phyloP scores from a whole-genome alignment of 768 basidiomycete species.

The Mycena capillaripes region DNA sequence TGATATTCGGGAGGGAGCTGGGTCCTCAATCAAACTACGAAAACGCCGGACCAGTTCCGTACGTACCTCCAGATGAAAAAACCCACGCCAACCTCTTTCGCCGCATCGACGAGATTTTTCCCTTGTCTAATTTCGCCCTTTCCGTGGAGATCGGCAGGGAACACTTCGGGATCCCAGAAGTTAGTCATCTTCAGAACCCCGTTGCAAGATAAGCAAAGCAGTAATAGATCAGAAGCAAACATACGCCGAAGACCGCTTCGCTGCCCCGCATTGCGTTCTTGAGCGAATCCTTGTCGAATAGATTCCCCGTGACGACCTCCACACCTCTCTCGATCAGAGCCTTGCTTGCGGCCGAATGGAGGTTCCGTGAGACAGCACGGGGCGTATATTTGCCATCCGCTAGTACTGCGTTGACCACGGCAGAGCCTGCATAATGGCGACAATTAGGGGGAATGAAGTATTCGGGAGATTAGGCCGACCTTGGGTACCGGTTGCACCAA shows the following conservation, averaged over 20 bases:
- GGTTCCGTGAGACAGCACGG: slow-evolving; percentile 35
- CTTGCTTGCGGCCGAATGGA: slow-evolving; percentile 15
- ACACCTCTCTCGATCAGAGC: slow-evolving; percentile 17
- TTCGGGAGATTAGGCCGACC: not conserved
- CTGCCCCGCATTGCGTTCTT: slow-evolving; percentile 33
- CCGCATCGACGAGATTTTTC: slow-evolving; percentile 47
- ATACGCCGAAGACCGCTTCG: slow-evolving; percentile 35
- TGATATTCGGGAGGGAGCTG: slow-evolving; percentile 27
- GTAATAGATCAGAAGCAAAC: not conserved
- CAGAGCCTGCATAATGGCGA: not conserved
- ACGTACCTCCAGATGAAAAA: slow-evolving; percentile 48
- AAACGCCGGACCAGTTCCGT: too few relatives aligned
- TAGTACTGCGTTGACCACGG: slow-evolving; percentile 33
- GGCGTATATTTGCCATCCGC: too few relatives aligned
- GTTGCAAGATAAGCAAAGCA: too few relatives aligned
- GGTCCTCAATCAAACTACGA: too few relatives aligned
- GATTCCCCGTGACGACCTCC: slow-evolving; percentile 32
- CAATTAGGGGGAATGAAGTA: too few relatives aligned
- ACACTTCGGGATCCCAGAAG: slow-evolving; percentile 40
- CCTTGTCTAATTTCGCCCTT: slow-evolving; percentile 42
- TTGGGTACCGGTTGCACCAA: slow-evolving; percentile 1
- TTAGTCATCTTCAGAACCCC: slow-evolving; percentile 41
- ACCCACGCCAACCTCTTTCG: slow-evolving; percentile 37
- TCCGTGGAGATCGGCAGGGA: slow-evolving; percentile 23
- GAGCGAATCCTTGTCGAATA: slow-evolving; percentile 30